These are phyloP conservation scores for Haplographium delicatum DNA, from an alignment of 495 filamentous ascomycete genomes.

Conservation along the genomic window DNA sequence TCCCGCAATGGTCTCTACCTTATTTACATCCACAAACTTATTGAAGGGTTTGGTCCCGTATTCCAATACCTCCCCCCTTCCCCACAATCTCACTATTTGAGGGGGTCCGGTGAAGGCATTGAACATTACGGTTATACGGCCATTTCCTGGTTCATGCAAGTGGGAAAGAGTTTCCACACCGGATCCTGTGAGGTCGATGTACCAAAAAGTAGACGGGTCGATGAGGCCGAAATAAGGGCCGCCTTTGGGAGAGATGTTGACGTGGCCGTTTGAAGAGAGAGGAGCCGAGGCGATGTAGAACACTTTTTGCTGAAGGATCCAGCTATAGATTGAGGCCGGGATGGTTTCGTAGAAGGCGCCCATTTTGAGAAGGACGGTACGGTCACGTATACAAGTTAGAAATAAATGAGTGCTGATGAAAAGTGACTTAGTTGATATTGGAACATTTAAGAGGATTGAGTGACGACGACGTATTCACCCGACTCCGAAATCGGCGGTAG, in stretches of 20 bases:
- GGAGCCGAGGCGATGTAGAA: conserved; percentile 69
- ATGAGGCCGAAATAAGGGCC: conserved; percentile 56
- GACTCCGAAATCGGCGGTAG: too few species aligned
- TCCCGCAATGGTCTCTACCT: conserved; percentile 38
- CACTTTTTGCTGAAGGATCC: conserved; percentile 56
- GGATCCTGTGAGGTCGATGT: conserved; percentile 66
- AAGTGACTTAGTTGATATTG: not conserved
- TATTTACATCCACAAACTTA: conserved; percentile 40
- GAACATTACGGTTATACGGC: conserved; percentile 66
- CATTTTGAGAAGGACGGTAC: conserved; percentile 38
- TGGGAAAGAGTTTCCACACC: conserved; percentile 70
- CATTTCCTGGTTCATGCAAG: conserved; percentile 71
- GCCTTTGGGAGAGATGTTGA: conserved; percentile 72
- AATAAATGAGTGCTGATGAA: too few species aligned
- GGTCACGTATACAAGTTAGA: too few species aligned
- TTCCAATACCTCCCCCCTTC: conserved; percentile 61
- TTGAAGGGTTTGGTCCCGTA: conserved; percentile 41
- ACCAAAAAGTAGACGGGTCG: conserved; percentile 54
- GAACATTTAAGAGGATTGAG: too few species aligned
- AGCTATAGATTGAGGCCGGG: conserved; percentile 46
- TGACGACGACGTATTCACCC: too few species aligned
- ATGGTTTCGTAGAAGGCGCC: conserved; percentile 57
- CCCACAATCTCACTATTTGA: conserved; percentile 67
- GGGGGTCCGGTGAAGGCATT: conserved; percentile 60
- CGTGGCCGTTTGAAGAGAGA: conserved; percentile 43